Evolutionary conservation across 805 yeast species (phyloP).

Genomic region (Barnettozyma sucrosica): DNA sequence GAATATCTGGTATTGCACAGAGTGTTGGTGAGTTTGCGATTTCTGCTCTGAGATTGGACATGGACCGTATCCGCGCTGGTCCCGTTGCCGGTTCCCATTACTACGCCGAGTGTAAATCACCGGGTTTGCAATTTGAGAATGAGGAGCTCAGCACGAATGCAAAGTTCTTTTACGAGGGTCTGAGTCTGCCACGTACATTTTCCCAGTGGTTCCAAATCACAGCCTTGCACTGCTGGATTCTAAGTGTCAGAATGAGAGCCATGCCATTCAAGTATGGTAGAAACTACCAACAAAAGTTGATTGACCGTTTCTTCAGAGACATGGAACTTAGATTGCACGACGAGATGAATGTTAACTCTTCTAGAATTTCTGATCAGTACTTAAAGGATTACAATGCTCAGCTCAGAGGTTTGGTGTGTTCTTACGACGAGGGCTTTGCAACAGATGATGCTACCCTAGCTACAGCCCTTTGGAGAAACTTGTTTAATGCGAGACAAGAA

Average conservation of each 20-base stretch:
- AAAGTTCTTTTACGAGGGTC: conserved; percentile 75
- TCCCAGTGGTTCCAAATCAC: conserved; percentile 97
- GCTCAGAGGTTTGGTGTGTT: conserved; percentile 79
- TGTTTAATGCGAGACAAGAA: conserved; percentile 79
- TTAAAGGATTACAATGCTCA: conserved; percentile 88
- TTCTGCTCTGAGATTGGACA: conserved; percentile 62
- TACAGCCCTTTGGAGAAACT: conserved; percentile 81
- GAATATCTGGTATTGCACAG: conserved; percentile 45
- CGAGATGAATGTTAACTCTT: conserved; percentile 79
- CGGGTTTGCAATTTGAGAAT: conserved; percentile 71
- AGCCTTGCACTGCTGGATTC: conserved; percentile 85
- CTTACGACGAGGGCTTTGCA: conserved; percentile 88
- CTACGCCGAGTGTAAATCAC: conserved; percentile 80
- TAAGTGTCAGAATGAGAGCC: conserved; percentile 92
- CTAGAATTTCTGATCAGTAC: conserved; percentile 77
- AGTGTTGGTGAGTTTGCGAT: conserved; percentile 62
- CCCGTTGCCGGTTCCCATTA: conserved; percentile 89
- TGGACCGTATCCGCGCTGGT: conserved; percentile 91
- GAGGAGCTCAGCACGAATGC: conserved; percentile 72
- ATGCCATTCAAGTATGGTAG: conserved; percentile 87
- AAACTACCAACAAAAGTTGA: conserved; percentile 85
- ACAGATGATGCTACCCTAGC: conserved; percentile 76
- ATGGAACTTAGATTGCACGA: conserved; percentile 80
- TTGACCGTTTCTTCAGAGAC: conserved; percentile 84
- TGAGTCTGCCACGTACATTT: conserved; percentile 78